Conservation (phyloP, 352 stramenopile genomes). For the Albugo laibachii region DNA sequence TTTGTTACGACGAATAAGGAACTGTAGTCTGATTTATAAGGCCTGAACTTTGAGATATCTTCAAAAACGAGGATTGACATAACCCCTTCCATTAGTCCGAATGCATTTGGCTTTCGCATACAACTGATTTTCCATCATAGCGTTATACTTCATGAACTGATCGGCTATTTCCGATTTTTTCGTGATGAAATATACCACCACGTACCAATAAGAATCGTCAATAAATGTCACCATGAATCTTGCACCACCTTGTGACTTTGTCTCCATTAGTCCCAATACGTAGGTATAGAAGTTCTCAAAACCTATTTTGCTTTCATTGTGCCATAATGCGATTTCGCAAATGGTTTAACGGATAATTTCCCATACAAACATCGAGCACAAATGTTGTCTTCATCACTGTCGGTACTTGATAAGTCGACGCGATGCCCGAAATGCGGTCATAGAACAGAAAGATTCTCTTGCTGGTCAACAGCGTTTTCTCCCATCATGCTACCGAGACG, state of each 20-base stretch:
- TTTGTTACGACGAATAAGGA: slow-evolving; percentile 4
- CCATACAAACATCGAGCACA: background rate
- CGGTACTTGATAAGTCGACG: background rate
- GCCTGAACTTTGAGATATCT: slow-evolving; percentile 2
- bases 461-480: no score
- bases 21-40: slow-evolving; percentile 4
- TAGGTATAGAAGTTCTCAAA: background rate
- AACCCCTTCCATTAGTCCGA: slow-evolving; percentile 13
- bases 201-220: slow-evolving; percentile 7
- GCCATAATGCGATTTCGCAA: background rate
- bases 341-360: background rate
- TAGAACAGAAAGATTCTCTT: no score
- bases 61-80: background rate
- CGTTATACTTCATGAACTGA: slow-evolving; percentile 6
- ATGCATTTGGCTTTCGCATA: slow-evolving; percentile 9
- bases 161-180: slow-evolving; percentile 6
- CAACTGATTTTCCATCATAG: slow-evolving; percentile 8
- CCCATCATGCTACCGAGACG: no score
- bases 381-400: background rate
- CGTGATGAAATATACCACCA: slow-evolving; percentile 10
- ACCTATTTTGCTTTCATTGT: background rate
- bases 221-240: slow-evolving; percentile 8
- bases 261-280: background rate
- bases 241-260: background rate
- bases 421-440: no score